Evolutionary conservation across 2,329 filamentous ascomycete species (phyloP).

Genomic region (Raffaelea ambrosiae): DNA sequence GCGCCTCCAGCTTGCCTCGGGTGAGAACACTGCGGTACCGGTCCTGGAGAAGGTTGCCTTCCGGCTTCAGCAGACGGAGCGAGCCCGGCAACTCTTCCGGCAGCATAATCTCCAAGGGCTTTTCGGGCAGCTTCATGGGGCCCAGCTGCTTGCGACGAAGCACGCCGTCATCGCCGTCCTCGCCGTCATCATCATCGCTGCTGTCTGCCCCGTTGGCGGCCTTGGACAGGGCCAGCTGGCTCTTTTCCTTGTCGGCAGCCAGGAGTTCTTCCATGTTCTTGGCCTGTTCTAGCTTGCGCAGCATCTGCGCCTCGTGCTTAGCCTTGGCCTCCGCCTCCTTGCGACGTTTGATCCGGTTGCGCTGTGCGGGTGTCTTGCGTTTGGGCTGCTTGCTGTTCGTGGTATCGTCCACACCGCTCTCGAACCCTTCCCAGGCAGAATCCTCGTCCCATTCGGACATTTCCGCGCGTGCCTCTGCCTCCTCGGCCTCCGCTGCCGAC

Average conservation of each 20-base stretch:
- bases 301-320: slow-evolving; percentile 68
- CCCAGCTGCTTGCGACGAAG: slow-evolving; percentile 68
- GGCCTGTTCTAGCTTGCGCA: slow-evolving; percentile 63
- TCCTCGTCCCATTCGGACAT: slow-evolving; percentile 74
- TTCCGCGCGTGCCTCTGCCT: slow-evolving; percentile 57
- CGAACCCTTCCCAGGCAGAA: slow-evolving; percentile 82
- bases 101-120: slow-evolving; percentile 71
- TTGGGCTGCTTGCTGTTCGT: slow-evolving; percentile 66
- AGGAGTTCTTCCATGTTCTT: slow-evolving; percentile 67
- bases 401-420: slow-evolving; percentile 68
- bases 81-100: slow-evolving; percentile 78
- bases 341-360: slow-evolving; percentile 79
- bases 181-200: slow-evolving; percentile 38
- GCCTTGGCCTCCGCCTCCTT: slow-evolving; percentile 76
- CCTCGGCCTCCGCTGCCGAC: slow-evolving; percentile 67
- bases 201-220: slow-evolving; percentile 34
- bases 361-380: slow-evolving; percentile 77
- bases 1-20: slow-evolving; percentile 78
- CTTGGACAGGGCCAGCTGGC: slow-evolving; percentile 41
- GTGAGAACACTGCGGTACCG: slow-evolving; percentile 83
- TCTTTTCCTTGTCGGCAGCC: slow-evolving; percentile 50
- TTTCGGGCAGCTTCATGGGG: slow-evolving; percentile 65
- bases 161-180: slow-evolving; percentile 52
- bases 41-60: slow-evolving; percentile 91
- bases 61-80: slow-evolving; percentile 74